Evolutionary conservation across 345 rosid genomes (phyloP), one percentile per base, ranked within the genome.

Genomic region (Raphanus sativus): DNA sequence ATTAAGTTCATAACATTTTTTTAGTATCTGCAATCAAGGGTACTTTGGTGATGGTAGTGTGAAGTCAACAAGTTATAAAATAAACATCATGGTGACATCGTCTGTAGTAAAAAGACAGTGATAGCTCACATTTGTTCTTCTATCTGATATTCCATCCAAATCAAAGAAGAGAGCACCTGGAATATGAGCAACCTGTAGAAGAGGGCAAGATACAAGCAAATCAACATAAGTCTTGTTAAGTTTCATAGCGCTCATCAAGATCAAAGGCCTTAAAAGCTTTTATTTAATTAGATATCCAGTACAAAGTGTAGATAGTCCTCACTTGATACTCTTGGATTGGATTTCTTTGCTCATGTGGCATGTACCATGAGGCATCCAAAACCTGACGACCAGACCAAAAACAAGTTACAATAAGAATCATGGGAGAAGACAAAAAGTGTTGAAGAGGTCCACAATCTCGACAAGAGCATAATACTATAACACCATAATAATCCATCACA

Each of bases 321-420:
- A 95, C 98, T 90, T 89, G 96, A 83, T 92, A 91, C 78, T 95
- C 99, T 84, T 95, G 93, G 81, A 89, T 85, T 38, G 99, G 94
- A 80, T 89, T 91, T 82, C 97, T 87, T 80, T 92, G 90, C 83
- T 95, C 98, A 84, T 85, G 88, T 52, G 97, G 96, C 98, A 95
- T 91, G 88, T 91, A 92, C 99, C 99, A 95, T 4, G 99, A 92
- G 62, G 99, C 93, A 83, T 95, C 99, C 84, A 95, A 61, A 55
- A 92, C 88, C 99, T 92, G 82, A 66, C 59, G 82, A 66, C 59
- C 63, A 40, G 45, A 56, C 78, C 78, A 32, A 30, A 10, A 56
- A 66, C 8, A 48, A 29, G 8, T 63, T 58, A 70, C 52, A 32
- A 36, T 56, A 61, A 77, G 34, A 70, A 17, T 40, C 71, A 77